phyloP scores from a whole-genome alignment of 2,329 filamentous ascomycete genomes.

The Sporothrix protearum region DNA sequence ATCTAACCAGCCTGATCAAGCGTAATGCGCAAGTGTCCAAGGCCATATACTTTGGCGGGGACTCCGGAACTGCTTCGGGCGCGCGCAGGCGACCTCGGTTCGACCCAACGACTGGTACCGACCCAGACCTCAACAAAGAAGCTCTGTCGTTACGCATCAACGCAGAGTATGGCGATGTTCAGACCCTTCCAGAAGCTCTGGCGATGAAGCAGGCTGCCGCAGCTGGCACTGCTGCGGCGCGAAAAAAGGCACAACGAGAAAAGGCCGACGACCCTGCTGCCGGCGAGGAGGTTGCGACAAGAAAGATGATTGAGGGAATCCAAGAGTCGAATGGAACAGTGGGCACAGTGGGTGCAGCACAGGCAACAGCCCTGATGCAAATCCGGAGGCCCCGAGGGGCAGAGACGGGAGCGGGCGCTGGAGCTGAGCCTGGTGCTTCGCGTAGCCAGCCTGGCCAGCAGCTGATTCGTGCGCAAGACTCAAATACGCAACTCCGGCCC shows the following conservation, averaged over 20 bases:
- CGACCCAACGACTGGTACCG: constrained; percentile 37
- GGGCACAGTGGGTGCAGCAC: constrained; percentile 22
- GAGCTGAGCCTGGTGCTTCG: constrained; percentile 29
- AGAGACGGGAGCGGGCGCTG: constrained; percentile 26
- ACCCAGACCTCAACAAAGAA: constrained; percentile 41
- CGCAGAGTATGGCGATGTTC: constrained; percentile 73
- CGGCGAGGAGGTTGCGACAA: constrained; percentile 46
- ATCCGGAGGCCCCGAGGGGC: constrained; percentile 32
- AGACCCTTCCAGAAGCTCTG: constrained; percentile 71
- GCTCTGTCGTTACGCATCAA: constrained; percentile 57
- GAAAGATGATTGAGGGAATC: constrained; percentile 65
- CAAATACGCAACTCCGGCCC: constrained; percentile 58
- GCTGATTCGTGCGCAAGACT: constrained; percentile 36
- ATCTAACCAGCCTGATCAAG: constrained; percentile 40
- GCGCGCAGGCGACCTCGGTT: constrained; percentile 37
- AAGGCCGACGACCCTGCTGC: constrained; percentile 39
- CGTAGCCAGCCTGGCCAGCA: constrained; percentile 38
- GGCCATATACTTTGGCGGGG: constrained; percentile 38
- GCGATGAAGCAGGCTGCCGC: constrained; percentile 72
- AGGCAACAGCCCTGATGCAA: constrained; percentile 40
- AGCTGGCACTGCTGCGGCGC: constrained; percentile 50
- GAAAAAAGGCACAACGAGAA: constrained; percentile 46
- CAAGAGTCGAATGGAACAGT: constrained; percentile 39
- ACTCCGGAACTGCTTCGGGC: not conserved
- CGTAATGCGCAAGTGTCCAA: constrained; percentile 43